A percentile compares a stretch with the other conserved stretches of the same genome.
Conservation (phyloP, 371 early-diverging fungal species). For the Batkoa obscura region DNA sequence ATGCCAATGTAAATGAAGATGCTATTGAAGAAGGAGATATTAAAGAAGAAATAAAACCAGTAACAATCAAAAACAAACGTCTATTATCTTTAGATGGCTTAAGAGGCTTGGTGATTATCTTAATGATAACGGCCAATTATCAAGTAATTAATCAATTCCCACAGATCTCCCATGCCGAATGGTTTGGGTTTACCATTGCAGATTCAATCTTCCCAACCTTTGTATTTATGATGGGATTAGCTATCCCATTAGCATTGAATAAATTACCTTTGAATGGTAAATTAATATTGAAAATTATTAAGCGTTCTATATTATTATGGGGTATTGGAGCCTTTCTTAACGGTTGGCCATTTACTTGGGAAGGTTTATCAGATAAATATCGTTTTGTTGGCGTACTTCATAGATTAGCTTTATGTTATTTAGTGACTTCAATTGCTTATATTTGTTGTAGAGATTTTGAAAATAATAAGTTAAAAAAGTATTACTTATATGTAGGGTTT, state of each 20-base stretch:
- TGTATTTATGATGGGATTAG: slow-evolving; percentile 21
- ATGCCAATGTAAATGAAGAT: no score
- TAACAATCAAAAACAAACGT: slow-evolving; percentile 6
- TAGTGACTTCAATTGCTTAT: slow-evolving; percentile 6
- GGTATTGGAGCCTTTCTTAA: slow-evolving; percentile 16
- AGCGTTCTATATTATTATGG: slow-evolving; percentile 15
- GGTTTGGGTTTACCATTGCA: slow-evolving; percentile 24
- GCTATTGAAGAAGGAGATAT: no score
- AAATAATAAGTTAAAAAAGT: neutral
- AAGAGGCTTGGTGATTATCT: slow-evolving; percentile 19
- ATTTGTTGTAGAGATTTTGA: slow-evolving; percentile 5
- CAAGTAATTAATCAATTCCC: slow-evolving; percentile 15
- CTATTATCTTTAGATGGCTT: slow-evolving; percentile 19
- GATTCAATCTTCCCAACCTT: slow-evolving; percentile 28
- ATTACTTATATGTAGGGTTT: neutral
- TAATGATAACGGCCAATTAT: slow-evolving; percentile 26
- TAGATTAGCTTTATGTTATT: slow-evolving; percentile 16
- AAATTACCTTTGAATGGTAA: neutral
- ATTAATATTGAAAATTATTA: slow-evolving; percentile 8
- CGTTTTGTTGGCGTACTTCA: slow-evolving; percentile 19
- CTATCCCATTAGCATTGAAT: slow-evolving; percentile 19
- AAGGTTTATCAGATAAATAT: slow-evolving; percentile 8
- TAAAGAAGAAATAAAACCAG: no score
- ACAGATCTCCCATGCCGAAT: slow-evolving; percentile 15
- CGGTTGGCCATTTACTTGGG: slow-evolving; percentile 11